phyloP scores from a whole-genome alignment of 2,329 filamentous ascomycete genomes.

The Penicillium sp. region DNA sequence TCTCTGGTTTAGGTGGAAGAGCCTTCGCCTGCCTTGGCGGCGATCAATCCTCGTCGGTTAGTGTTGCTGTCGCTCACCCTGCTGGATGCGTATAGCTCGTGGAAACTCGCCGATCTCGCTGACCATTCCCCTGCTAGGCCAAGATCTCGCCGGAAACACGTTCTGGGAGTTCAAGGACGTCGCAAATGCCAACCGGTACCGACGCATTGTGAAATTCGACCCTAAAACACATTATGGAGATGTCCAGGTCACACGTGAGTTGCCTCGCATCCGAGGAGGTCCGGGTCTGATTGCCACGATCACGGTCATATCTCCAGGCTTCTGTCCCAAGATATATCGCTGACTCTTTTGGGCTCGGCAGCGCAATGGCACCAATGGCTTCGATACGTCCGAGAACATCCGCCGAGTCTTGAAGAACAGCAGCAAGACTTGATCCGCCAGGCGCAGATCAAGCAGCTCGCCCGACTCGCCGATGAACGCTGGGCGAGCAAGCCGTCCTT shows the following conservation, averaged over 20 bases:
- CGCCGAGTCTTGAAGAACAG: constrained; percentile 62
- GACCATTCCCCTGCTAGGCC: constrained; percentile 46
- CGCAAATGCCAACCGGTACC: constrained; percentile 54
- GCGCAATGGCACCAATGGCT: constrained; percentile 72
- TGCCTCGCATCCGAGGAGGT: neutral
- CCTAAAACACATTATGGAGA: constrained; percentile 59
- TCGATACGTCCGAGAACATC: constrained; percentile 59
- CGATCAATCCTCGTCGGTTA: constrained; percentile 60
- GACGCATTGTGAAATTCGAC: constrained; percentile 61
- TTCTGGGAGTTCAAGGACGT: constrained; percentile 68
- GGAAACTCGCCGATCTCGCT: constrained; percentile 6
- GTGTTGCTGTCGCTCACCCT: constrained; percentile 17
- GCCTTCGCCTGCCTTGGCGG: constrained; percentile 63
- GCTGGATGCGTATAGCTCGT: neutral
- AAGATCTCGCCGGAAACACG: constrained; percentile 64
- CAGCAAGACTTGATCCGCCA: constrained; percentile 59
- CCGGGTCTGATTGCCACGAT: neutral
- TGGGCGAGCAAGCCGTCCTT: constrained; percentile 63
- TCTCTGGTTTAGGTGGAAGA: constrained; percentile 66
- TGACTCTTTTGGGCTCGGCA: constrained; percentile 34
- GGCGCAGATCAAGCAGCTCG: constrained; percentile 61
- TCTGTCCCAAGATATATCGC: constrained; percentile 4
- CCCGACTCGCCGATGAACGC: constrained; percentile 60
- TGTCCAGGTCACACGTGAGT: constrained; percentile 61
- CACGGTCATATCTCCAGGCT: neutral